Percentiles rank a stretch among this genome's conserved stretches.
Conservation (phyloP, 768 basidiomycete genomes). For the Leucosporidium creatinivorum region DNA sequence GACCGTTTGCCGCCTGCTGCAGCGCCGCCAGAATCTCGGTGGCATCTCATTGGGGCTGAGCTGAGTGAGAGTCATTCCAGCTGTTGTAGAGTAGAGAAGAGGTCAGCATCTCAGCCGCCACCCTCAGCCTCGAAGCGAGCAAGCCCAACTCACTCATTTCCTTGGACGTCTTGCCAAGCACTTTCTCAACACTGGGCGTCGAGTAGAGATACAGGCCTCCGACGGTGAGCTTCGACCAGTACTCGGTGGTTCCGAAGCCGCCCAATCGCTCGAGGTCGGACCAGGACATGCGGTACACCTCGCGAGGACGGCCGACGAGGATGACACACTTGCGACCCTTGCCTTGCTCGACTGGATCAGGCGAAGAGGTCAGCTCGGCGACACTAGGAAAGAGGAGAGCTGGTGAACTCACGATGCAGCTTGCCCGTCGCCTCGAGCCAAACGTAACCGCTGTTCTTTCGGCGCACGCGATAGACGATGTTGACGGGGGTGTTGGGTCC, state of each 20-base stretch:
- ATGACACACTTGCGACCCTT: slow-evolving; percentile 93
- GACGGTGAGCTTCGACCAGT: slow-evolving; percentile 45
- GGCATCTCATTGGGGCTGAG: slow-evolving; percentile 35
- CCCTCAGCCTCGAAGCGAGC: no score
- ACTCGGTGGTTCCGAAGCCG: slow-evolving; percentile 47
- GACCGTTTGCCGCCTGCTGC: slow-evolving; percentile 32
- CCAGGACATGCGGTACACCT: slow-evolving; percentile 50
- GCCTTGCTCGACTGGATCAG: slow-evolving; percentile 56
- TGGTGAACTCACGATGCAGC: slow-evolving; percentile 61
- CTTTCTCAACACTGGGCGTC: slow-evolving; percentile 40
- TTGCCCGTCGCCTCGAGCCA: slow-evolving; percentile 91
- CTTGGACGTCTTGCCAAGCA: slow-evolving; percentile 39
- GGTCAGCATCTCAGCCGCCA: no score
- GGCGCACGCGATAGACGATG: slow-evolving; percentile 72
- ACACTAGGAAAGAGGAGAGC: neutral
- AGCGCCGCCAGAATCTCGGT: slow-evolving; percentile 37
- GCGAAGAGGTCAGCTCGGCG: neutral
- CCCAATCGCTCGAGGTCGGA: slow-evolving; percentile 51
- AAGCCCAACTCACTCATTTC: slow-evolving; percentile 21
- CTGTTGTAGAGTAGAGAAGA: neutral
- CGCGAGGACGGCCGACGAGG: slow-evolving; percentile 67
- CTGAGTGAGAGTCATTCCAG: slow-evolving; percentile 38
- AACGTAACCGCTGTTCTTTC: slow-evolving; percentile 60
- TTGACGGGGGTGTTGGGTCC: slow-evolving; percentile 51
- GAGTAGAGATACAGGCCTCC: slow-evolving; percentile 45